Conservation (phyloP, 768 basidiomycete species). For the Amanita exitialis region DNA sequence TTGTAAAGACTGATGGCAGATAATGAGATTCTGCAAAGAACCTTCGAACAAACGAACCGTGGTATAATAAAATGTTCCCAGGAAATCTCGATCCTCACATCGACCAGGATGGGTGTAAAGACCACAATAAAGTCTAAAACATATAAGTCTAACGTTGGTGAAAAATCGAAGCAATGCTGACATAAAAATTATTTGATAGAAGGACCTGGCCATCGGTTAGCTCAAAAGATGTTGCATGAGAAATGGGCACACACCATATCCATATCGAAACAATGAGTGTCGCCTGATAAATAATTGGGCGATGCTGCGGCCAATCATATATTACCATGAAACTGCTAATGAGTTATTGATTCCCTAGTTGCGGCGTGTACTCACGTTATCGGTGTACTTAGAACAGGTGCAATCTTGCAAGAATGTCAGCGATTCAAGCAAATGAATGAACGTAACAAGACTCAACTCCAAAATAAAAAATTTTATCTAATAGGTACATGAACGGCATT, state of each 20-base stretch:
- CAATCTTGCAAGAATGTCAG: conserved; percentile 25
- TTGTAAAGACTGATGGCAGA: conserved; percentile 32
- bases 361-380: conserved; percentile 29
- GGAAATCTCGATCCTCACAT: conserved; percentile 35
- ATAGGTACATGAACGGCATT: conserved; percentile 25
- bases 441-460: conserved; percentile 19
- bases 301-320: conserved; percentile 64
- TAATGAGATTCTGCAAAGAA: conserved; percentile 1
- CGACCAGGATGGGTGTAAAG: conserved; percentile 21
- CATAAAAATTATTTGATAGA: conserved; percentile 53
- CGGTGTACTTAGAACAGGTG: conserved; percentile 51
- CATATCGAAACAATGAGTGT: conserved; percentile 48
- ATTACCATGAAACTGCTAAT: conserved; percentile 42
- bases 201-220: conserved; percentile 26
- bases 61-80: conserved; percentile 38
- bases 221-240: conserved; percentile 8
- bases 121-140: conserved; percentile 27
- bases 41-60: conserved; percentile 18
- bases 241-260: conserved; percentile 38
- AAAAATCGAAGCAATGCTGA: conserved; percentile 17
- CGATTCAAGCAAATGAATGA: background rate
- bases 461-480: conserved; percentile 57
- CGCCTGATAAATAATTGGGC: conserved; percentile 50
- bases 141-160: background rate
- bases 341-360: background rate